Evolutionary conservation across 2,329 filamentous ascomycete genomes (phyloP).

Genomic region (Xenoacremonium recifei): DNA sequence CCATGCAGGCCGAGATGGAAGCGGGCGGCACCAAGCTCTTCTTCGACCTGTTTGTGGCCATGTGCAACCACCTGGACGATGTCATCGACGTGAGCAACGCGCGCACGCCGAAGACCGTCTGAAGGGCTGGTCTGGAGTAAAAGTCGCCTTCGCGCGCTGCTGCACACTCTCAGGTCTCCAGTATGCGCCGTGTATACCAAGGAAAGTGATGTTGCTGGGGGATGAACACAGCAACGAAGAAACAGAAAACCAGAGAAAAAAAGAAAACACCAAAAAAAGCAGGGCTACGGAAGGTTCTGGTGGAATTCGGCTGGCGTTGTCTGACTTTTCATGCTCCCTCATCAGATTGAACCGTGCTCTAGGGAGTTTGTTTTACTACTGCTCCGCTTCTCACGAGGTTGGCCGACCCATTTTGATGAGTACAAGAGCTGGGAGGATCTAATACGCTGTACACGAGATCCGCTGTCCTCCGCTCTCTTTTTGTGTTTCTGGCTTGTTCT

Average conservation of each 20-base stretch:
- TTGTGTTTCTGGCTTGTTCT: constrained; percentile 16
- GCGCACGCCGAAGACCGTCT: constrained; percentile 57
- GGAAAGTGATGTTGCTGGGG: constrained; percentile 23
- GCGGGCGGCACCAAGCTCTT: constrained; percentile 85
- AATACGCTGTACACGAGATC: constrained; percentile 24
- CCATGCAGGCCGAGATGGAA: constrained; percentile 99
- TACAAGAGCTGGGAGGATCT: constrained; percentile 41
- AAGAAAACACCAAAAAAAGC: constrained; percentile 22
- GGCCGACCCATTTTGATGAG: constrained; percentile 45
- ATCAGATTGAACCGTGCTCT: constrained; percentile 50
- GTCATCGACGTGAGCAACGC: constrained; percentile 81
- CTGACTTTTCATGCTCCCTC: constrained; percentile 41
- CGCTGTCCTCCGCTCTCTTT: constrained; percentile 31
- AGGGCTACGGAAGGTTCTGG: constrained; percentile 17
- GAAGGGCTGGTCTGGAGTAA: constrained; percentile 26
- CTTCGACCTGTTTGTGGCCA: constrained; percentile 96
- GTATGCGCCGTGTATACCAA: constrained; percentile 17
- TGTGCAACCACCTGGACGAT: constrained; percentile 98
- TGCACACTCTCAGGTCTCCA: constrained; percentile 17
- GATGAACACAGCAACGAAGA: constrained; percentile 18
- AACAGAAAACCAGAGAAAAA: constrained; percentile 23
- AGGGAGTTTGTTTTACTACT: constrained; percentile 40
- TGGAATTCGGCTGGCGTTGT: constrained; percentile 27
- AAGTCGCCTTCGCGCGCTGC: too few species aligned
- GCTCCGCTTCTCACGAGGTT: constrained; percentile 53